These are phyloP conservation scores for Thelephora aurantiotincta DNA, from an alignment of 768 basidiomycete species.

Conservation along the genomic window DNA sequence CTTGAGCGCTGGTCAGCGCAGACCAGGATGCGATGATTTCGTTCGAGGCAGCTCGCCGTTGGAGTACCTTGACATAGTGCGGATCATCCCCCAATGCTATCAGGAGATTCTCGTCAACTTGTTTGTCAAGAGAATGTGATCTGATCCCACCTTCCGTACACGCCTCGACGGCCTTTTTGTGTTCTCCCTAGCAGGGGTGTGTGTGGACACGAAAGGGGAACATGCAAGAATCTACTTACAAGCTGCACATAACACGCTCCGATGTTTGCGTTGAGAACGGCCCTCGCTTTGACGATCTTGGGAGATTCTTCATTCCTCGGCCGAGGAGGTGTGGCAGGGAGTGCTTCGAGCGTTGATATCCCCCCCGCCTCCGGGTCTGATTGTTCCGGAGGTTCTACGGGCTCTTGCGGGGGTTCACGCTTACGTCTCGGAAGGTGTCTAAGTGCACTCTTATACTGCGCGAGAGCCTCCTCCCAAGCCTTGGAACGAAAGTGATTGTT, in stretches of 20 bases:
- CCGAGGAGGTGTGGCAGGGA: constrained; percentile 22
- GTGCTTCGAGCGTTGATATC: constrained; percentile 8
- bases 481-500: constrained; percentile 57
- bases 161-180: constrained; percentile 67
- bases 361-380: constrained; percentile 3
- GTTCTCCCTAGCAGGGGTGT: constrained; percentile 38
- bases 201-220: background rate
- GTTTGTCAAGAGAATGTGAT: background rate
- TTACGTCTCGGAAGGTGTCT: constrained; percentile 42
- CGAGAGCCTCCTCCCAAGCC: constrained; percentile 58
- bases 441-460: constrained; percentile 57
- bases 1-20: constrained; percentile 66
- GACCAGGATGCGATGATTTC: constrained; percentile 75
- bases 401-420: background rate
- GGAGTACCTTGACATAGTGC: constrained; percentile 73
- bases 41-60: constrained; percentile 79
- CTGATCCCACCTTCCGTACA: constrained; percentile 53
- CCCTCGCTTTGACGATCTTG: constrained; percentile 43
- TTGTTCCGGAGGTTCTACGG: constrained; percentile 10
- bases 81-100: constrained; percentile 81
- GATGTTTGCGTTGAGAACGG: constrained; percentile 76
- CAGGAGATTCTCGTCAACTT: constrained; percentile 5
- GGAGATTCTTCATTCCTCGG: background rate
- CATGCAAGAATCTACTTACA: constrained; percentile 25
- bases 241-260: constrained; percentile 74